These are phyloP conservation scores for Omphalea diandra DNA, from an alignment of 441 rosid genomes.

Conservation along the genomic window DNA sequence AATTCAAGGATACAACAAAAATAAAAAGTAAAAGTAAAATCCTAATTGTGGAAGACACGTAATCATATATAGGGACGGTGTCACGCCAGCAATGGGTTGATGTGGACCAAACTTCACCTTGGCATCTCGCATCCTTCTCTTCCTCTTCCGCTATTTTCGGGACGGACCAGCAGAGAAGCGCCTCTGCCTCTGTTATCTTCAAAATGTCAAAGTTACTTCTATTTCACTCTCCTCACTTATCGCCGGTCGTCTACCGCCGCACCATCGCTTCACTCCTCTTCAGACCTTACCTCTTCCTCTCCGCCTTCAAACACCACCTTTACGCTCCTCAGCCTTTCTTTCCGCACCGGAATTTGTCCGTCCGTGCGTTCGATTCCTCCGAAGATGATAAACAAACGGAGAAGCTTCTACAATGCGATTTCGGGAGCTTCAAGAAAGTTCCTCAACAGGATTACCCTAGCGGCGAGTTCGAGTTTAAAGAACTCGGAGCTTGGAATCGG, in stretches of 20 bases:
- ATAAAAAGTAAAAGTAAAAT: not conserved
- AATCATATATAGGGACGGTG: not conserved
- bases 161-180: too few relatives aligned
- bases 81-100: conserved; percentile 21
- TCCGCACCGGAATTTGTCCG: conserved; percentile 15
- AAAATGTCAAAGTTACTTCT: conserved; percentile 61
- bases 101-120: conserved; percentile 48
- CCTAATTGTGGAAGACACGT: not conserved
- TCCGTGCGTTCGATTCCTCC: conserved; percentile 14
- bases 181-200: too few relatives aligned
- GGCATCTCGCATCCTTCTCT: conserved; percentile 11
- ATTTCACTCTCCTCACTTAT: conserved; percentile 44
- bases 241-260: conserved; percentile 38
- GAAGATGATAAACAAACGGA: conserved; percentile 20
- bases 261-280: conserved; percentile 30
- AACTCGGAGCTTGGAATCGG: conserved; percentile 54
- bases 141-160: not conserved
- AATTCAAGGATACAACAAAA: not conserved
- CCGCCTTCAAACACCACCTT: too few relatives aligned
- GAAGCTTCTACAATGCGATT: conserved; percentile 15
- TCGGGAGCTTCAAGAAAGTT: conserved; percentile 14
- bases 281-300: conserved; percentile 3
- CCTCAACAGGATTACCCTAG: conserved; percentile 60
- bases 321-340: too few relatives aligned
- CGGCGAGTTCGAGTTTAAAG: conserved; percentile 65